These are phyloP conservation scores for Diaporthe batatas DNA, from an alignment of 2,329 filamentous ascomycete species.

Conservation along the genomic window DNA sequence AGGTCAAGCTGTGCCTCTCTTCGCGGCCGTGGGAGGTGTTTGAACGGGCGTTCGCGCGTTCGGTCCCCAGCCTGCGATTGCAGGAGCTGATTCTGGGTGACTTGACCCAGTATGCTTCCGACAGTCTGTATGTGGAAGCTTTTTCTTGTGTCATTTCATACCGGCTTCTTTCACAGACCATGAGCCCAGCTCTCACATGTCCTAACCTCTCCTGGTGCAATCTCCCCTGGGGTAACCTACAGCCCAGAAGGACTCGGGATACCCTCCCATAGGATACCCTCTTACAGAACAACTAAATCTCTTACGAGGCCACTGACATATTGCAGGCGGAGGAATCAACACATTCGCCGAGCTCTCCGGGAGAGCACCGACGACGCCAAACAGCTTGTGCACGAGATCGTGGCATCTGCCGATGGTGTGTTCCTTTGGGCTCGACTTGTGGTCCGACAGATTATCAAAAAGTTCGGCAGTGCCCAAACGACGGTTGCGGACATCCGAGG, in stretches of 20 bases:
- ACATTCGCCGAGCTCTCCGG: constrained; percentile 42
- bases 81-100: constrained; percentile 46
- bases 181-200: no score
- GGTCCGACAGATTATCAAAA: constrained; percentile 48
- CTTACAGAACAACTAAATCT: no score
- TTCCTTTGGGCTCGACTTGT: constrained; percentile 49
- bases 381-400: constrained; percentile 36
- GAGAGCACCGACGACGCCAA: constrained; percentile 28
- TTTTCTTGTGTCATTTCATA: not conserved
- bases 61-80: constrained; percentile 45
- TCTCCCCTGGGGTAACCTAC: no score
- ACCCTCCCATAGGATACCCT: no score
- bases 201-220: no score
- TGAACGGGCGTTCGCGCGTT: constrained; percentile 45
- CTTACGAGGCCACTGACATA: not conserved
- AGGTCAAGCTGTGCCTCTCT: constrained; percentile 48
- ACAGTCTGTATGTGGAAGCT: constrained; percentile 38
- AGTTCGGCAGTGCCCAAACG: constrained; percentile 33
- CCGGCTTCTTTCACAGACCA: not conserved
- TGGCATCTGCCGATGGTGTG: constrained; percentile 45
- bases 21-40: constrained; percentile 49
- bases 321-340: constrained; percentile 25
- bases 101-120: constrained; percentile 45
- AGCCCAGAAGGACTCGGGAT: no score
- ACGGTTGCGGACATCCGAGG: constrained; percentile 34